A percentile compares a stretch with the other conserved stretches of the same genome.
Evolutionary conservation across 352 stramenopile species (phyloP).

Genomic region (Phytophthora niederhauseri): DNA sequence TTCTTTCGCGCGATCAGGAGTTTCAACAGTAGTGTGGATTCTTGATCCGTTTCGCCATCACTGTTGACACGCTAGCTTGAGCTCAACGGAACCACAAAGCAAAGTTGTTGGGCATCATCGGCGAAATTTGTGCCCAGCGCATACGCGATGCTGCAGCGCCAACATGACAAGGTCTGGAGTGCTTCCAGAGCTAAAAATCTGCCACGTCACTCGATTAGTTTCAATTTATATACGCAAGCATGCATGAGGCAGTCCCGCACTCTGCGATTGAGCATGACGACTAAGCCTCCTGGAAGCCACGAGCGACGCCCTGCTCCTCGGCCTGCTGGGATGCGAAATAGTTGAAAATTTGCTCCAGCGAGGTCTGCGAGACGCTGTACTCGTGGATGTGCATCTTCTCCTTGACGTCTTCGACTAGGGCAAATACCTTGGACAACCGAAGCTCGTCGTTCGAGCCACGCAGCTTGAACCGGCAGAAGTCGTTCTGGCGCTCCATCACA

Average conservation of each 20-base stretch:
- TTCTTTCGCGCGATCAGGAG: not conserved
- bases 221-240: constrained; percentile 21
- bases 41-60: not conserved
- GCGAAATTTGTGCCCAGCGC: constrained; percentile 12
- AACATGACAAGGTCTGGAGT: not conserved
- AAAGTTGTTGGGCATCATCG: not conserved
- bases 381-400: constrained; percentile 70
- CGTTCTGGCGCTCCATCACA: constrained; percentile 69
- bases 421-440: constrained; percentile 76
- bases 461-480: constrained; percentile 64
- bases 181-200: constrained; percentile 12
- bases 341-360: constrained; percentile 93
- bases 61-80: not conserved
- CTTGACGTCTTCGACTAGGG: constrained; percentile 67
- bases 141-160: constrained; percentile 11
- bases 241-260: not conserved
- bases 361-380: constrained; percentile 91
- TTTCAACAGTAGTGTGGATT: constrained; percentile 15
- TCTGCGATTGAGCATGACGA: not conserved
- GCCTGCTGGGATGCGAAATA: constrained; percentile 78
- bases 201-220: constrained; percentile 21
- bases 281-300: constrained; percentile 39
- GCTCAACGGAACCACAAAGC: not conserved
- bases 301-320: constrained; percentile 47
- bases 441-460: constrained; percentile 57